Percentiles rank a stretch among this genome's conserved stretches.
phyloP scores from a whole-genome alignment of 2,329 filamentous ascomycete genomes.

The Diaporthe caulivora region DNA sequence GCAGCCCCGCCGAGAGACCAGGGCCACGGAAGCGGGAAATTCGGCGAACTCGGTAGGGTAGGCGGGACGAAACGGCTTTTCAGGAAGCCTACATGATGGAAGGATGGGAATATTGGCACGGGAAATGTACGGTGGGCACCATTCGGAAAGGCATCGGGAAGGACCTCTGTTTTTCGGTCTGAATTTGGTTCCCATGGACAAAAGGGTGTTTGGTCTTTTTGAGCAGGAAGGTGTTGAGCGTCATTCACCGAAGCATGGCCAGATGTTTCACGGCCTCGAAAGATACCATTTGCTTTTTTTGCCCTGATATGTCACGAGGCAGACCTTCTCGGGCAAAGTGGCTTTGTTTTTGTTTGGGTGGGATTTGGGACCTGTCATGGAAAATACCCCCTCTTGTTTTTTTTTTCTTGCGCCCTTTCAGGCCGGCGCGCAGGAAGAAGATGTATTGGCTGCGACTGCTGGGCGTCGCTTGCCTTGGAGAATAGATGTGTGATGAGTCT shows the following conservation, averaged over 20 bases:
- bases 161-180: conserved; percentile 12
- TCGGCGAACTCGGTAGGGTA: conserved; percentile 79
- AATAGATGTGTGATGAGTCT: neutral
- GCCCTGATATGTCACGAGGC: neutral
- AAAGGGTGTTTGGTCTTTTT: conserved; percentile 16
- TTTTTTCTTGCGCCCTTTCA: neutral
- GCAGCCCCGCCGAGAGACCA: conserved; percentile 46
- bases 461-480: conserved; percentile 9
- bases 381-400: conserved; percentile 35
- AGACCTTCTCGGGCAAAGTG: conserved; percentile 10
- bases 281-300: conserved; percentile 39
- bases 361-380: conserved; percentile 29
- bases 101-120: conserved; percentile 34
- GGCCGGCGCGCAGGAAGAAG: neutral
- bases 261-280: conserved; percentile 26
- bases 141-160: conserved; percentile 4
- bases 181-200: conserved; percentile 12
- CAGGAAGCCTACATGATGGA: conserved; percentile 55
- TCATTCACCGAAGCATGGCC: conserved; percentile 22
- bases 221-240: conserved; percentile 23
- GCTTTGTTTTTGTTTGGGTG: conserved; percentile 13
- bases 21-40: conserved; percentile 52
- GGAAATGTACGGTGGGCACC: neutral
- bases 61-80: conserved; percentile 81
- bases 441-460: neutral